Evolutionary conservation across 2,329 filamentous ascomycete genomes (phyloP), one percentile per base, ranked within the genome.

Genomic region (Didymosphaeria variabile): DNA sequence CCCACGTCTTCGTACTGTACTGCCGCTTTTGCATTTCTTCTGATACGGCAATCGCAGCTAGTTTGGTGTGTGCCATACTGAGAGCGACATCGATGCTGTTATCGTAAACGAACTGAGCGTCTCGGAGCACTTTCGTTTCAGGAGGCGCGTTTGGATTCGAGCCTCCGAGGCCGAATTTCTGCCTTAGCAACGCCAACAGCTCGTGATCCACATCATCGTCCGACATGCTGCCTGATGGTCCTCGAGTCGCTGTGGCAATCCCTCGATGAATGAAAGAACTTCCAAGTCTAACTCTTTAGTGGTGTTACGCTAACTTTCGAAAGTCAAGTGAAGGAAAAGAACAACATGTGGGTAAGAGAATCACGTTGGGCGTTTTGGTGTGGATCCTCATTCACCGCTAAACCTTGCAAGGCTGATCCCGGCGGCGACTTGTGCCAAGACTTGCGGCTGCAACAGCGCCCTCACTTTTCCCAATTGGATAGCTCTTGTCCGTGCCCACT

Each of bases 71-170:
- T 58, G 87, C 85, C 84, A 94, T 93, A 73, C 94, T 91, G 46
- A 99, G 83, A 12, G 93, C 92, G 36, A 99, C 93, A 76, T 99
- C 95, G 75, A 97, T 93, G 65, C 92, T 88, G 79, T 97, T 95
- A 81, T 97, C 89, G 80, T 91, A 97, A 72, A 98, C 90, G 80
- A 90, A 92, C 79, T 97, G 89, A 47, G 94, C 94, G 64, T 89
- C 87, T 66, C 92, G 84, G 5, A 98, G 86, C 44, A 98, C 93
- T 54, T 90, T 91, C 6, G 92, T 97, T 70, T 94, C 91, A 21
- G 91, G 86, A 23, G 89, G 80, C 5, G 77, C 85, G 21, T 86
- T 80, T 50, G 85, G 78, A 56, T 87, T 73, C 29, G 81, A 78
- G 21, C 83, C 80, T 59, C 86, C 86, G 57, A 90, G 80, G 47